A percentile compares a stretch with the other conserved stretches of the same genome.
phyloP scores from a whole-genome alignment of 2,329 filamentous ascomycete species.

The Colletotrichum simmondsii region DNA sequence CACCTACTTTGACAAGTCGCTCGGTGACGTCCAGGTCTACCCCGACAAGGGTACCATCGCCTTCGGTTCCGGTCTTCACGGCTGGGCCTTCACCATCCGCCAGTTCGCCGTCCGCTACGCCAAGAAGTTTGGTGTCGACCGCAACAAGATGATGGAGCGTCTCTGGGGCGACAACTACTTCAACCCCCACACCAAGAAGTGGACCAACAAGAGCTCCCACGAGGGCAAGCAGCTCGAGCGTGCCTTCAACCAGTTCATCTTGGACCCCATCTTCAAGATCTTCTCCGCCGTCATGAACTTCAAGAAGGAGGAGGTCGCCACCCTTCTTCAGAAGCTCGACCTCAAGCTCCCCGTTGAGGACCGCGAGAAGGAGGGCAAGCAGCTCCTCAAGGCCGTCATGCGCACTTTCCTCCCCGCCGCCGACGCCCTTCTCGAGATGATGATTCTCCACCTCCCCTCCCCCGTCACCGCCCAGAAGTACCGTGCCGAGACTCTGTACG shows the following conservation, averaged over 20 bases:
- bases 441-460: conserved; percentile 98
- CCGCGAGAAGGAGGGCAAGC: conserved; percentile 95
- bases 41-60: conserved; percentile 97
- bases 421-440: conserved; percentile 99
- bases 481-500: conserved; percentile 98
- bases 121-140: conserved; percentile 99
- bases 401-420: conserved; percentile 98
- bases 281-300: conserved; percentile 97
- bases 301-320: conserved; percentile 92
- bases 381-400: conserved; percentile 98
- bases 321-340: conserved; percentile 89
- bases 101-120: conserved; percentile 96
- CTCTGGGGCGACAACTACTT: conserved; percentile 99
- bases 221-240: conserved; percentile 94
- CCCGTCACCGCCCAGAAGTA: conserved; percentile 96
- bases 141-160: conserved; percentile 99
- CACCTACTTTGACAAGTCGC: conserved; percentile 96
- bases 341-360: conserved; percentile 92
- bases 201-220: conserved; percentile 86
- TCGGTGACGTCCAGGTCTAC: conserved; percentile 99
- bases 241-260: conserved; percentile 99
- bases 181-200: conserved; percentile 99
- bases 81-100: conserved; percentile 99
- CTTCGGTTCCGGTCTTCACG: conserved; percentile 99
- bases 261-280: conserved; percentile 99